Evolutionary conservation across 352 stramenopile genomes (phyloP), one percentile per base, ranked within the genome.

Genomic region (Lagenidium sp.): DNA sequence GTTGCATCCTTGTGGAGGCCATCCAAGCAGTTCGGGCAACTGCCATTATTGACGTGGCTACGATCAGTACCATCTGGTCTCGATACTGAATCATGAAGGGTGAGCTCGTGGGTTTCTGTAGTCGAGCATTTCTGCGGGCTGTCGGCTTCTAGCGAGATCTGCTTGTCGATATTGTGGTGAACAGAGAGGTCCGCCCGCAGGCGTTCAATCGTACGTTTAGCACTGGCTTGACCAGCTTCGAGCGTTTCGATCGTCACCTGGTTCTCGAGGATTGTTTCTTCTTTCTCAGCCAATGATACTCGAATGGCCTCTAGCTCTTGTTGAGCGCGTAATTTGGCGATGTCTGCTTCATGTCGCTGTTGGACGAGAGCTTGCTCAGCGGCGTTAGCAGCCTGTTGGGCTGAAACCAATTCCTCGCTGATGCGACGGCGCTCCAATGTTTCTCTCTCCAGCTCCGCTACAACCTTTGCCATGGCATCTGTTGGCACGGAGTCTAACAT

Each of bases 361-460:
- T 56, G 46, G 13, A 35, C 37, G 16, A 41, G 28, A 21, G 63
- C 42, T 28, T 64, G 50, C 37, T 68, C 45, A 50, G 47, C 30
- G 20, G 65, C 37, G 26, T 41, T 19, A 31, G 58, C 40, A 18
- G 50, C 60, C 42, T 54, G 28, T 10, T 35, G 37, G 29, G 61
- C 53, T 28, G 26, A 20, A 19, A 41, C 30, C 4, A 64, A 32
- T n/a, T 57, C 39, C 1, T 54, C 41, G 46, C 63, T 42, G 4
- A 66, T 18, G 30, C 38, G 48, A 22, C 48, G 48, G 20, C 53
- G 36, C 29, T 47, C 38, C n/a, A 10, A 13, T 39, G 44, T 37
- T 41, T 79, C 66, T 22, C 37, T 36, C 25, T 72, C 64, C 21
- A 77, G 25, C 41, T 78, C 65, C 30, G 53, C 43, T 43, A 60